These are phyloP conservation scores for Laguncularia racemosa DNA, from an alignment of 345 rosid genomes.

Conservation along the genomic window DNA sequence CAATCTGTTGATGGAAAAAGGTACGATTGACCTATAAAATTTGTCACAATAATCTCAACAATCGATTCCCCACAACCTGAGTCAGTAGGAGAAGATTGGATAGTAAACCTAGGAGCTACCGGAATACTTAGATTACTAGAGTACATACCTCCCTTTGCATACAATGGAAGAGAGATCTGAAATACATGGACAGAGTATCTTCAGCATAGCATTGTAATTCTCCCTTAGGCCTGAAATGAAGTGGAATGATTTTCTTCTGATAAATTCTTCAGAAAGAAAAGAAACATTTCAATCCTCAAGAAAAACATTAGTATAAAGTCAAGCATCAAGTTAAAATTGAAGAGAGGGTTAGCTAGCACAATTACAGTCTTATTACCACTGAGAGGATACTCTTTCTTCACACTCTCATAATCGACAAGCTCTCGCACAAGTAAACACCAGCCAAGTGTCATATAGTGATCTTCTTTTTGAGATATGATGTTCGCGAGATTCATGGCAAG, in stretches of 20 bases:
- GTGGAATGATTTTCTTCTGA: neutral
- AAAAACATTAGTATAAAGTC: neutral
- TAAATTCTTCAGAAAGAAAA: neutral
- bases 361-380: conserved; percentile 35
- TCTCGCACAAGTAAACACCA: conserved; percentile 74
- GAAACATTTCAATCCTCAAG: conserved; percentile 6
- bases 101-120: no score
- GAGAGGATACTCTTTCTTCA: conserved; percentile 30
- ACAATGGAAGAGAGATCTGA: conserved; percentile 34
- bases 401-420: conserved; percentile 47
- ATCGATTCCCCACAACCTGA: no score
- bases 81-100: neutral
- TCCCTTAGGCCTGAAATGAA: conserved; percentile 49
- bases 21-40: no score
- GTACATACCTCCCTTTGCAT: conserved; percentile 59
- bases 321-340: neutral
- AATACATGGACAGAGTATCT: conserved; percentile 46
- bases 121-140: neutral
- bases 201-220: conserved; percentile 46
- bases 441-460: conserved; percentile 59
- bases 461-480: conserved; percentile 51
- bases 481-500: conserved; percentile 36
- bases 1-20: no score
- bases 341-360: neutral
- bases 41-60: no score